Percentiles rank a stretch among this genome's conserved stretches.
phyloP scores from a whole-genome alignment of 345 rosid genomes.

The Physaria fendleri region DNA sequence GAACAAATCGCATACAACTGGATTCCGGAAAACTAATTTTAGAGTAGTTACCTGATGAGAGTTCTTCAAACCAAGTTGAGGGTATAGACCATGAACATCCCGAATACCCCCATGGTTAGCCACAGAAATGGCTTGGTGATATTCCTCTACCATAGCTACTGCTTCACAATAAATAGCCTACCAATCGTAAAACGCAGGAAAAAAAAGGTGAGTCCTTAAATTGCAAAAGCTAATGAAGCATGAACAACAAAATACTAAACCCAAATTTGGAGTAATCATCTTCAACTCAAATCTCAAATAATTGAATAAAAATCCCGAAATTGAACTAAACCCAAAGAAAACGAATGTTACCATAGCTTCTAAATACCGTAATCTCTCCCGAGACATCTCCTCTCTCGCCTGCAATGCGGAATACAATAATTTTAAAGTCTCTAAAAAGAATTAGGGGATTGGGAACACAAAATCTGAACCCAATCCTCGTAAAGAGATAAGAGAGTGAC shows the following conservation, averaged over 20 bases:
- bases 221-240: not conserved
- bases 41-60: conserved; percentile 50
- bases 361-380: conserved; percentile 80
- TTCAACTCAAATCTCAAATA: not conserved
- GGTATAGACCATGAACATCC: conserved; percentile 59
- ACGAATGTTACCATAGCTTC: conserved; percentile 73
- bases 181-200: not conserved
- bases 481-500: not conserved
- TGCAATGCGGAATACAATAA: conserved; percentile 28
- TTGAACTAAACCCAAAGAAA: not conserved
- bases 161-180: conserved; percentile 89
- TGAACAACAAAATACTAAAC: not conserved
- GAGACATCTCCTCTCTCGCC: conserved; percentile 96
- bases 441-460: conserved; percentile 5
- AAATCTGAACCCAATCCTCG: not conserved
- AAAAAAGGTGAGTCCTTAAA: not conserved
- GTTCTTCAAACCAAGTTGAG: conserved; percentile 70
- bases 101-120: conserved; percentile 70
- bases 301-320: not conserved
- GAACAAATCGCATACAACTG: no score
- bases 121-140: conserved; percentile 75
- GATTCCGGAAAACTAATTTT: not conserved
- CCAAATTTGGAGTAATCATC: not conserved
- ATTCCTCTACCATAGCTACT: conserved; percentile 85
- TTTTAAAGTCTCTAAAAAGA: not conserved